Conservation (phyloP, 1,284 basidiomycete species). For the Fistulina hepatica region DNA sequence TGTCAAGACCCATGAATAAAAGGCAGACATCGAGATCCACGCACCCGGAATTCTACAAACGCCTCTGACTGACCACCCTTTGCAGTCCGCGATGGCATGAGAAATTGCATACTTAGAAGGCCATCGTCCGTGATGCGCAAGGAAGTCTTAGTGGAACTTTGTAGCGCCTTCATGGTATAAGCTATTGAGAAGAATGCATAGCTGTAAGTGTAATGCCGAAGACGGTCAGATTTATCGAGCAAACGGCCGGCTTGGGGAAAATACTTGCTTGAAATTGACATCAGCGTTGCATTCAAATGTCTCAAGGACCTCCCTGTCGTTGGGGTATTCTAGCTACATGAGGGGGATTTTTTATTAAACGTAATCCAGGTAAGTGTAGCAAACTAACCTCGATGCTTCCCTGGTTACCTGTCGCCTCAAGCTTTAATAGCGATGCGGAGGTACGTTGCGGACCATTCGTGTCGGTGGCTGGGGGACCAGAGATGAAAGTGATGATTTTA, state of each 20-base stretch:
- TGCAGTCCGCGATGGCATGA: constrained; percentile 59
- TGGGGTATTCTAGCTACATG: constrained; percentile 69
- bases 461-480: constrained; percentile 43
- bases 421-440: constrained; percentile 47
- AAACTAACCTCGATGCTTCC: constrained; percentile 68
- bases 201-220: constrained; percentile 32
- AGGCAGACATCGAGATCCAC: too few relatives aligned
- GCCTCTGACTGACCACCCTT: constrained; percentile 39
- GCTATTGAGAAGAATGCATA: constrained; percentile 72
- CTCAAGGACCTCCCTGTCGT: constrained; percentile 82
- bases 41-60: constrained; percentile 77
- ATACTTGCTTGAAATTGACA: constrained; percentile 63
- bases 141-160: constrained; percentile 76
- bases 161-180: constrained; percentile 60
- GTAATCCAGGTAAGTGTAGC: not conserved
- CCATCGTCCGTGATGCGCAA: constrained; percentile 75
- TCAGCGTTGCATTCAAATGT: constrained; percentile 66
- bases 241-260: not conserved
- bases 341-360: not conserved
- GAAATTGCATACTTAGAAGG: constrained; percentile 74
- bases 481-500: constrained; percentile 74
- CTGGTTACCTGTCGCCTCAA: constrained; percentile 69
- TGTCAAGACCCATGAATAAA: too few relatives aligned
- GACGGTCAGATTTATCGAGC: not conserved
- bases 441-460: constrained; percentile 21